Evolutionary conservation across 768 basidiomycete genomes (phyloP).

Genomic region (Panellus pusillus): DNA sequence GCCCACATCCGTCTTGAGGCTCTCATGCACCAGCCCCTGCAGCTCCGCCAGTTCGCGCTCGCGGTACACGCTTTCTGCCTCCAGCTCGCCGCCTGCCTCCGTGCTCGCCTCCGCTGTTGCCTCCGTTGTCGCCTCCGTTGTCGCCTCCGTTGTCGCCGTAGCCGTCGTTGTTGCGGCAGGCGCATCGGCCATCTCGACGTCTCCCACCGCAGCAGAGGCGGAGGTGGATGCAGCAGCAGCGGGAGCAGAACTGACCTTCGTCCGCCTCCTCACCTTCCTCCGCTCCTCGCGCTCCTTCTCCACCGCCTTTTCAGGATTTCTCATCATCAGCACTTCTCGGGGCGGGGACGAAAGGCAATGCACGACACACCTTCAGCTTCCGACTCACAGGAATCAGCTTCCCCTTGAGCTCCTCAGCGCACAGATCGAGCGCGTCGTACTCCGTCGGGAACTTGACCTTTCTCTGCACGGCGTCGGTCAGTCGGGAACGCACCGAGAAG

Average conservation of each 20-base stretch:
- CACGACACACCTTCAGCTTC: constrained; percentile 53
- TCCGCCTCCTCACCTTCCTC: constrained; percentile 75
- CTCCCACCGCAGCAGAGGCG: too few relatives aligned
- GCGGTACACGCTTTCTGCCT: constrained; percentile 66
- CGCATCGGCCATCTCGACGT: constrained; percentile 51
- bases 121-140: constrained; percentile 27
- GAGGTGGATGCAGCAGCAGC: constrained; percentile 16
- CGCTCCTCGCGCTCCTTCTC: constrained; percentile 85
- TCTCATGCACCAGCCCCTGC: constrained; percentile 60
- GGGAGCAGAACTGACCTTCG: constrained; percentile 44
- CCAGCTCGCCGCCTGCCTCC: constrained; percentile 47
- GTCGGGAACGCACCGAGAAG: background rate
- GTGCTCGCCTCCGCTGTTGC: constrained; percentile 28
- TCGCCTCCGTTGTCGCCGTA: constrained; percentile 23
- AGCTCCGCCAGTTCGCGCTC: constrained; percentile 66
- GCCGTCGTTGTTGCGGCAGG: constrained; percentile 22
- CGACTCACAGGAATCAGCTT: constrained; percentile 74
- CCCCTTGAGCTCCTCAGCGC: constrained; percentile 72
- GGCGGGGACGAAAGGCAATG: too few relatives aligned
- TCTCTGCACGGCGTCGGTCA: constrained; percentile 44
- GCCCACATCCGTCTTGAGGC: constrained; percentile 67
- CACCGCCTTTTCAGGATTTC: too few relatives aligned
- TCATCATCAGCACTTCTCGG: too few relatives aligned
- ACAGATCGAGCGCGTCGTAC: constrained; percentile 82
- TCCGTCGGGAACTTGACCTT: constrained; percentile 93